Conservation (phyloP, 2,329 filamentous ascomycete genomes). For the Alternaria sp. region DNA sequence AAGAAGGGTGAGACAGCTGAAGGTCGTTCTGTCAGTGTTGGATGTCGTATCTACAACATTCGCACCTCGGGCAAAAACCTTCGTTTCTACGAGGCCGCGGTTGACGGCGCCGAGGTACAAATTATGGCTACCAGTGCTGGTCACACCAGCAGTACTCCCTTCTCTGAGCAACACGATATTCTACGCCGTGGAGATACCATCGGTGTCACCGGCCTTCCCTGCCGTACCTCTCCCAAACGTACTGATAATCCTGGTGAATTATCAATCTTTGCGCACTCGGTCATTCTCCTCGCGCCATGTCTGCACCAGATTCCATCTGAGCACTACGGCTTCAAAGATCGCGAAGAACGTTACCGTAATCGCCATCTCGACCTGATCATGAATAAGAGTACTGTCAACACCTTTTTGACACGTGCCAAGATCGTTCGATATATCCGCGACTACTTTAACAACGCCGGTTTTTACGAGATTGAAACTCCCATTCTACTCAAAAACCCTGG, state of each 20-base stretch:
- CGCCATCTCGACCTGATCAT: constrained; percentile 96
- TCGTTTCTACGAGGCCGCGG: no score
- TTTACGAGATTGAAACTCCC: constrained; percentile 91
- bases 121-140: no score
- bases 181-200: constrained; percentile 50
- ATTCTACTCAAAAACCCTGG: constrained; percentile 98
- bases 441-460: constrained; percentile 87
- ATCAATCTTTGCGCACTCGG: constrained; percentile 87
- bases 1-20: no score
- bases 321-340: constrained; percentile 78
- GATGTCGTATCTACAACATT: no score
- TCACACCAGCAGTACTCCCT: no score
- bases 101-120: no score
- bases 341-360: constrained; percentile 91
- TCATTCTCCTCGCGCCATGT: constrained; percentile 87
- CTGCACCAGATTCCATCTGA: constrained; percentile 78
- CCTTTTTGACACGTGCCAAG: constrained; percentile 84
- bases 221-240: constrained; percentile 81
- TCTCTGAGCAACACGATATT: no score
- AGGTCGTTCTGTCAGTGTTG: no score
- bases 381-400: constrained; percentile 85
- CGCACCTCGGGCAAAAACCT: no score
- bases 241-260: constrained; percentile 89
- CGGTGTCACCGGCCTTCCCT: constrained; percentile 83
- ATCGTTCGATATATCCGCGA: constrained; percentile 87